Conservation (phyloP, 2,329 filamentous ascomycete species). For the Trichophyton benhamiae region DNA sequence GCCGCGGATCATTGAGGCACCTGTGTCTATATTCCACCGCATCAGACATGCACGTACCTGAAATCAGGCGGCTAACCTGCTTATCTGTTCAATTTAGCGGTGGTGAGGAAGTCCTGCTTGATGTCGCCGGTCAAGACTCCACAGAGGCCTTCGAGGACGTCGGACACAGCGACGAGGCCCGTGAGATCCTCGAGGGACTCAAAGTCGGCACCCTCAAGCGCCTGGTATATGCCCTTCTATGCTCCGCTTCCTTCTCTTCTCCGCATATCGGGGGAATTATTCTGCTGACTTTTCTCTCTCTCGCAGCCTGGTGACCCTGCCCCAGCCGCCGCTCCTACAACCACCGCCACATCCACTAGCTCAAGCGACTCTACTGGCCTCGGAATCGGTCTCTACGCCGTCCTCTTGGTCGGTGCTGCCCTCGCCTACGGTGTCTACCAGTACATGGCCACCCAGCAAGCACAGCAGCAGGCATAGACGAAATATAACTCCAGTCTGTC, state of each 20-base stretch:
- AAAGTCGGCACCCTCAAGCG: conserved; percentile 68
- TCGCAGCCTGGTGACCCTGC: conserved; percentile 59
- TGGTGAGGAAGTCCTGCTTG: conserved; percentile 94
- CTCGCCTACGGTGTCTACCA: conserved; percentile 73
- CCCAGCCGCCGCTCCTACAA: conserved; percentile 43
- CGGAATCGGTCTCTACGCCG: conserved; percentile 68
- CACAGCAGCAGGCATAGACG: conserved; percentile 7
- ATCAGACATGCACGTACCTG: not conserved
- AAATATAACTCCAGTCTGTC: not conserved
- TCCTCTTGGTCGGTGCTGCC: conserved; percentile 65
- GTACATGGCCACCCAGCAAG: conserved; percentile 44
- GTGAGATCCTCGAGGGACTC: conserved; percentile 75
- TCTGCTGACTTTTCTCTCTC: not conserved
- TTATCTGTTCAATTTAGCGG: conserved; percentile 46
- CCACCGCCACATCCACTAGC: conserved; percentile 30
- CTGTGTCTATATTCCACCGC: not conserved
- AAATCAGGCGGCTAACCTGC: conserved; percentile 17
- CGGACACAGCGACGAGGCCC: conserved; percentile 95
- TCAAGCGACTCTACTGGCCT: conserved; percentile 34
- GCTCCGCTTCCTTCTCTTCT: not conserved
- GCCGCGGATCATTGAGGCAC: not conserved
- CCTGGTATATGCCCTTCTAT: conserved; percentile 46
- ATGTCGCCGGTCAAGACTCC: conserved; percentile 88
- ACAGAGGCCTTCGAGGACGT: conserved; percentile 99
- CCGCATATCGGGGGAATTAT: not conserved